A percentile compares a stretch with the other conserved stretches of the same genome.
Evolutionary conservation across 371 early-diverging fungal species (phyloP).

Genomic region (Globomyces sp.): DNA sequence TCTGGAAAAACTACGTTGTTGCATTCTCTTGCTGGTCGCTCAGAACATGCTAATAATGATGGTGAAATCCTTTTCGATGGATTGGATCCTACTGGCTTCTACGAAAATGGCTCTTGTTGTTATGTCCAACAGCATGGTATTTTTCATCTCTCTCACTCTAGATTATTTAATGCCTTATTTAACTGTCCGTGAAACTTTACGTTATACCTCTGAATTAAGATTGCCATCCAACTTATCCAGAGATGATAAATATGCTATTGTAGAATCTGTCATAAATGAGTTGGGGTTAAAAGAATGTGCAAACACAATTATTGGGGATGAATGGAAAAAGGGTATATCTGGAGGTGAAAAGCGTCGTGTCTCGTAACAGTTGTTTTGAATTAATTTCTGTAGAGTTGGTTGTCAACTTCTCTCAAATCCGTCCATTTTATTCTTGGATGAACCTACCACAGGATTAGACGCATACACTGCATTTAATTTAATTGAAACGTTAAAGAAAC

Average conservation of each 20-base stretch:
- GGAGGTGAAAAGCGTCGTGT: constrained; percentile 49
- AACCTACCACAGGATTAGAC: constrained; percentile 92
- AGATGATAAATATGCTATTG: constrained; percentile 45
- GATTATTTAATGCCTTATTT: constrained; percentile 43
- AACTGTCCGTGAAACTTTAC: constrained; percentile 63
- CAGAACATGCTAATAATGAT: not conserved
- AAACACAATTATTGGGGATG: constrained; percentile 77
- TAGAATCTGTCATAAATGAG: constrained; percentile 71
- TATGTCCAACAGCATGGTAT: constrained; percentile 94
- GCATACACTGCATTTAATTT: constrained; percentile 66
- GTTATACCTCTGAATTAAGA: constrained; percentile 77
- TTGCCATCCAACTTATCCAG: constrained; percentile 52
- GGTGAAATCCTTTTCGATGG: constrained; percentile 17
- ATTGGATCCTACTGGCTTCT: constrained; percentile 19
- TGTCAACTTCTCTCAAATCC: constrained; percentile 86
- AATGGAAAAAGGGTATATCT: constrained; percentile 79
- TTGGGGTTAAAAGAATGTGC: constrained; percentile 75
- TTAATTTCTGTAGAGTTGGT: constrained; percentile 39
- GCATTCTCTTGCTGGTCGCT: constrained; percentile 30
- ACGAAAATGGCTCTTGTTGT: constrained; percentile 25
- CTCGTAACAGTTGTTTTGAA: constrained; percentile 22
- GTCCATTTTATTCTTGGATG: constrained; percentile 88
- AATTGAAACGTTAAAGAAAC: constrained; percentile 52
- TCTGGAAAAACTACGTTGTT: constrained; percentile 38
- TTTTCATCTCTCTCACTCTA: constrained; percentile 26